phyloP scores from a whole-genome alignment of 2,329 filamentous ascomycete genomes.

The Macrophomina pseudophaseolina region DNA sequence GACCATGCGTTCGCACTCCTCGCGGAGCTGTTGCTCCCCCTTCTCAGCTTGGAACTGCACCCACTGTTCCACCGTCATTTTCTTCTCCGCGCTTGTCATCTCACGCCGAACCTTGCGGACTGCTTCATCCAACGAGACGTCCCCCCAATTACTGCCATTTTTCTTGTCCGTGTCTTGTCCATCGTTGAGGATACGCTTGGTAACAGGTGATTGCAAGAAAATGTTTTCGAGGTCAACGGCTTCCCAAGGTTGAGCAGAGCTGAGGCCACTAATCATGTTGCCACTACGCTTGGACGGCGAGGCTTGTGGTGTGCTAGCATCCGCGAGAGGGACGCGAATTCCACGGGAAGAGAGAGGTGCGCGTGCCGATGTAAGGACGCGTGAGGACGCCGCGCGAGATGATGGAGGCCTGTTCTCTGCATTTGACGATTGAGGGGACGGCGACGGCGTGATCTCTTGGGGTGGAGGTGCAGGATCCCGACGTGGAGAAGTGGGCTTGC shows the following conservation, averaged over 20 bases:
- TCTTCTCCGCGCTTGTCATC: conserved; percentile 76
- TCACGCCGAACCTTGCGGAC: conserved; percentile 61
- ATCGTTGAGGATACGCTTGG: conserved; percentile 31
- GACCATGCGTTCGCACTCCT: conserved; percentile 84
- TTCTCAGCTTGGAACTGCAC: conserved; percentile 78
- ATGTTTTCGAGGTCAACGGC: conserved; percentile 77
- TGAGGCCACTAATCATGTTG: conserved; percentile 53
- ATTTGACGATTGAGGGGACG: conserved; percentile 77
- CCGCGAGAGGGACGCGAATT: conserved; percentile 43
- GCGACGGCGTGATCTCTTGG: conserved; percentile 58
- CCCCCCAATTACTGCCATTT: conserved; percentile 28
- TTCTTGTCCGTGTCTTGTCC: conserved; percentile 33
- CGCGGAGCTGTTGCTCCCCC: conserved; percentile 78
- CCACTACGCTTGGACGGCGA: conserved; percentile 49
- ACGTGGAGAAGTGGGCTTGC: background rate
- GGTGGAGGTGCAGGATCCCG: conserved; percentile 15
- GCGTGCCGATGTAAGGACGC: conserved; percentile 28
- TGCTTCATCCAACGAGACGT: conserved; percentile 40
- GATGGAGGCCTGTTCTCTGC: conserved; percentile 80
- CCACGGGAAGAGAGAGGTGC: conserved; percentile 19
- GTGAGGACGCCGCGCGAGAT: conserved; percentile 57
- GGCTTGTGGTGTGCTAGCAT: conserved; percentile 44
- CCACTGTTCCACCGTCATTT: conserved; percentile 95
- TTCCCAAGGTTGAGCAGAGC: conserved; percentile 68
- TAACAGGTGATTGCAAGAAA: conserved; percentile 55